A percentile compares a stretch with the other conserved stretches of the same genome.
Conservation (phyloP, 345 rosid species). For the Eucalyptus microcorys region DNA sequence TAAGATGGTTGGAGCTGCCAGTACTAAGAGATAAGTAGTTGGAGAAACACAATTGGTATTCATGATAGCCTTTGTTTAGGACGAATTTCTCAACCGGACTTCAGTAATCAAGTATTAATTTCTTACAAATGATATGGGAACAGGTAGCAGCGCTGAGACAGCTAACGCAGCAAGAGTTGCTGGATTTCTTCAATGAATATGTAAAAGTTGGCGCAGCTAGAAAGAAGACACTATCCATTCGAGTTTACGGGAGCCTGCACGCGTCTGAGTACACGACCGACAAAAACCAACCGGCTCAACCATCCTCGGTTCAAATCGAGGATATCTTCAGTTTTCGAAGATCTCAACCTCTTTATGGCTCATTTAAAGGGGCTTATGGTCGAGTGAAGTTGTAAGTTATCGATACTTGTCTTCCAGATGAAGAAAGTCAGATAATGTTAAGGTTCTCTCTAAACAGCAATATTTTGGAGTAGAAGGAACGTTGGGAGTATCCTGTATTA, state of each 20-base stretch:
- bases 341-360: constrained; percentile 67
- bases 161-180: constrained; percentile 55
- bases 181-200: constrained; percentile 58
- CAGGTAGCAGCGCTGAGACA: constrained; percentile 60
- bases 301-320: constrained; percentile 24
- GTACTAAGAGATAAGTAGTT: background rate
- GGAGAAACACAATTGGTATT: background rate
- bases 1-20: background rate
- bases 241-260: constrained; percentile 54
- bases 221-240: constrained; percentile 51
- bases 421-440: background rate
- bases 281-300: constrained; percentile 12
- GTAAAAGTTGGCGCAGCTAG: constrained; percentile 52
- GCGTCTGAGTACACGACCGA: constrained; percentile 27
- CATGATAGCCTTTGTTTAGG: background rate
- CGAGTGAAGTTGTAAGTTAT: background rate
- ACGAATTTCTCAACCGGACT: background rate
- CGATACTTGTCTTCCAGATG: background rate
- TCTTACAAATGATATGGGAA: background rate
- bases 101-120: background rate
- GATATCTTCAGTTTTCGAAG: constrained; percentile 67
- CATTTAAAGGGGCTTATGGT: constrained; percentile 52
- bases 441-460: background rate
- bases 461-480: background rate
- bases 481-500: background rate